phyloP scores from a whole-genome alignment of 106 monocot genomes.

The Iris macrosiphon region DNA sequence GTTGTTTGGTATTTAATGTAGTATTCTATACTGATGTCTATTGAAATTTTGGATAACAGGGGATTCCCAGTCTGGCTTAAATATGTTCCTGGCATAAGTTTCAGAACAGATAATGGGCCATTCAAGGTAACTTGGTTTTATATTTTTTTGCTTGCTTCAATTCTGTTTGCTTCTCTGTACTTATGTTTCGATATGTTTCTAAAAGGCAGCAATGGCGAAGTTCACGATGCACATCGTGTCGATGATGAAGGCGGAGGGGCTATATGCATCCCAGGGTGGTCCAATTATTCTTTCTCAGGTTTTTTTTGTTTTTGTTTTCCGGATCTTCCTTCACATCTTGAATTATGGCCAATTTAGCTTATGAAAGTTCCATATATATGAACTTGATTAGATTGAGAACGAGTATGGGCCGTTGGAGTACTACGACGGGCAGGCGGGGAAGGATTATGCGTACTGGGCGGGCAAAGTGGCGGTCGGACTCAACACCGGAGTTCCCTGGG shows the following conservation, averaged over 20 bases:
- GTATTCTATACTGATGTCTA: no score
- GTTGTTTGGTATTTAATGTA: neutral
- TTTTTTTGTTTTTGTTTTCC: neutral
- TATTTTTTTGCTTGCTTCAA: neutral
- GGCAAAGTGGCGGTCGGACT: conserved; percentile 76
- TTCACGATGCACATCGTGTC: conserved; percentile 77
- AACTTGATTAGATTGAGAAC: conserved; percentile 62
- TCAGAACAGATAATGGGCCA: conserved; percentile 92
- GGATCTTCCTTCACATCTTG: neutral
- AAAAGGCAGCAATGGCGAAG: conserved; percentile 67
- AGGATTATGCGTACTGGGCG: conserved; percentile 66
- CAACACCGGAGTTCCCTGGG: conserved; percentile 83
- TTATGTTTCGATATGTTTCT: neutral
- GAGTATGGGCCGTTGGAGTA: conserved; percentile 78
- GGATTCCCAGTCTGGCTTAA: conserved; percentile 98
- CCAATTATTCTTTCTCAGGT: conserved; percentile 93
- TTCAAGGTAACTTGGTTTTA: conserved; percentile 68
- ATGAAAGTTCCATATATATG: no score
- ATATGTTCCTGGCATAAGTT: conserved; percentile 75
- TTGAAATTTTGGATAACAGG: conserved; percentile 18
- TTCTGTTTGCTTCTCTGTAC: neutral
- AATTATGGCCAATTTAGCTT: neutral
- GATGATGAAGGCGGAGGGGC: conserved; percentile 83
- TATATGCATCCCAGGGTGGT: conserved; percentile 84
- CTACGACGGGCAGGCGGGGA: conserved; percentile 39